Evolutionary conservation across 441 rosid genomes (phyloP), one percentile per base, ranked within the genome.

Genomic region (Jatropha multifida): DNA sequence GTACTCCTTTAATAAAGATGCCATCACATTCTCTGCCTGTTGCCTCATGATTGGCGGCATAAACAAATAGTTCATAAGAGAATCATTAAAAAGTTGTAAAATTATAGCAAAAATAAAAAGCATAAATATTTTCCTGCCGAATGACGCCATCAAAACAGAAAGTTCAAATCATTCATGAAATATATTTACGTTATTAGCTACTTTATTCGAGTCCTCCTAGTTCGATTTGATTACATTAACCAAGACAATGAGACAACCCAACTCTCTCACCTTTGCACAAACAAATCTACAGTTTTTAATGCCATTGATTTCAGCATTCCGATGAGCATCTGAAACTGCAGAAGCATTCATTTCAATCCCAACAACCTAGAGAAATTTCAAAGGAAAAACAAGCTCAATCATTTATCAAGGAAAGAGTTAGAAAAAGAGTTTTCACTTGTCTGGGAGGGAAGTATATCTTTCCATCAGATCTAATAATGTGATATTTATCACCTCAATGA

Each of bases 291-390:
- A 90, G 85, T 96, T 93, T 74, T 83, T 90, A 80, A 96, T 87
- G 84, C 91, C 93, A 82, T 96, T 96, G 74, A 90, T 86, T 84
- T 87, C 90, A 69, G 99, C 99, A 81, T 96, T 96, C 64, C 86
- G 78, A 67, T 87, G 86, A 20, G 99, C 99, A 88, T 94, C 98
- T 72, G 85, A 87, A 74, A 96, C 97, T 27, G 99, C 97, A 58
- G 99, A 93, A 73, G 96, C 90, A 78, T 93, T 93, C 97, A 91
- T 90, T 86, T 93, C 98, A 82, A 91, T 87, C 74, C 98, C 98
- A 48, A 93, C 84, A 58, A 91, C 94, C 98, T 91, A 86, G 56
- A 84, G 67, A 74, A 72, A 38, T 67, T 68, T 56, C 38, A 54
- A 56, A 26, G 40, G 23, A 23, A 7, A 76, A 54, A 74, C 38